These are phyloP conservation scores for Calocera viscosa DNA, from an alignment of 768 basidiomycete genomes.

Conservation along the genomic window DNA sequence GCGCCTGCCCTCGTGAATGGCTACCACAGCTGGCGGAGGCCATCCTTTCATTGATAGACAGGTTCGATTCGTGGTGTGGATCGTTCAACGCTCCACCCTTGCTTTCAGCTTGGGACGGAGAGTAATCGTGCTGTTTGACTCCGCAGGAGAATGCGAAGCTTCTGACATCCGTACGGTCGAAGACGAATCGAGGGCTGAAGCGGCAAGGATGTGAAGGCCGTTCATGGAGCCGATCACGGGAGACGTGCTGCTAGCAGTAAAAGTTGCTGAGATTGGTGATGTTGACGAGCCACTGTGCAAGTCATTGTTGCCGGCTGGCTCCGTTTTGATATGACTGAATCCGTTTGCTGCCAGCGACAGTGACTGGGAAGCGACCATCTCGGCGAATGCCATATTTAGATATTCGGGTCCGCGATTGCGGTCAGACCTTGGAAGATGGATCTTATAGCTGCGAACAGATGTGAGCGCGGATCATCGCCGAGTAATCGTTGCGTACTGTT, in stretches of 20 bases:
- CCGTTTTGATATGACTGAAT: background rate
- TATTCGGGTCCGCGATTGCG: conserved; percentile 3
- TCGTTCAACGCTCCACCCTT: no score
- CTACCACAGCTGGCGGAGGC: no score
- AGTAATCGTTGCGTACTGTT: background rate
- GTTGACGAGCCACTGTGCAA: background rate
- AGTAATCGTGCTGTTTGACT: no score
- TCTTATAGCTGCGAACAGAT: background rate
- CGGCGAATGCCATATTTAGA: background rate
- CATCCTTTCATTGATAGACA: no score
- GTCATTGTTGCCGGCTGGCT: background rate
- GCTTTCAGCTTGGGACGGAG: no score
- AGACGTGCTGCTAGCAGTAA: background rate
- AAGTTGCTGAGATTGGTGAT: background rate
- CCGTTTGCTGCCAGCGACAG: background rate
- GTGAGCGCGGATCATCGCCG: background rate
- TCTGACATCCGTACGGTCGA: background rate
- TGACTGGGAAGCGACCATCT: background rate
- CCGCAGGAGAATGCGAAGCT: background rate
- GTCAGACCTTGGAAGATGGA: background rate
- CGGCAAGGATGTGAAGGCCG: background rate
- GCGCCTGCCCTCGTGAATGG: no score
- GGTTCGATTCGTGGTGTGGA: no score
- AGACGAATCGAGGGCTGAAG: background rate
- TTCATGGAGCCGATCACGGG: background rate